Percentiles rank a stretch among this genome's conserved stretches.
These are phyloP conservation scores for Fusarium sp. DNA, from an alignment of 2,329 filamentous ascomycete species.

Conservation along the genomic window DNA sequence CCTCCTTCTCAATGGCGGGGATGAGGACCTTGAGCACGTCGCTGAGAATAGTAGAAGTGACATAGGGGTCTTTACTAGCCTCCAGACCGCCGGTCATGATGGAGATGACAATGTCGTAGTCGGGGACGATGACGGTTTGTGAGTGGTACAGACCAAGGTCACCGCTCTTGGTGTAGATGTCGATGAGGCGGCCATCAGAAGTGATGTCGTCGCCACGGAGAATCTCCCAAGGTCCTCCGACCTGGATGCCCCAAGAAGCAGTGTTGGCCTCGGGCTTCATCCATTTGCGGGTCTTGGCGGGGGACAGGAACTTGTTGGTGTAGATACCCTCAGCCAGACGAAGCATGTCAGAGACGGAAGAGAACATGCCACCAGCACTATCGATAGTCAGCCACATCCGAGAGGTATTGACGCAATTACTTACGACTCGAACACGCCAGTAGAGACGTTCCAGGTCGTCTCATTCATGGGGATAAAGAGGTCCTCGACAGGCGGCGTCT, in stretches of 20 bases:
- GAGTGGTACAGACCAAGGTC: slow-evolving; percentile 60
- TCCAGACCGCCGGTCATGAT: slow-evolving; percentile 57
- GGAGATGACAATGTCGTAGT: slow-evolving; percentile 62
- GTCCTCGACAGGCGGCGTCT: slow-evolving; percentile 50
- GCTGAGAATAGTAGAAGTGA: slow-evolving; percentile 45
- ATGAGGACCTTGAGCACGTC: slow-evolving; percentile 55
- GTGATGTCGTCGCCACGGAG: slow-evolving; percentile 56
- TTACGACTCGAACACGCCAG: slow-evolving; percentile 56
- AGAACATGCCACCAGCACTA: slow-evolving; percentile 60
- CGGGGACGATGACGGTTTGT: slow-evolving; percentile 59
- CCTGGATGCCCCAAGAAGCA: slow-evolving; percentile 54
- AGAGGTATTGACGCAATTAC: slow-evolving; percentile 3
- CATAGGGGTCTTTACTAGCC: slow-evolving; percentile 34
- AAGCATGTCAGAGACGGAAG: slow-evolving; percentile 59
- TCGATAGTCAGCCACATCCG: neutral
- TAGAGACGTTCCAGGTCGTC: slow-evolving; percentile 52
- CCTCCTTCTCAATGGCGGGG: slow-evolving; percentile 60
- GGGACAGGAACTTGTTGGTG: slow-evolving; percentile 58
- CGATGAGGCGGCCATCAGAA: slow-evolving; percentile 58
- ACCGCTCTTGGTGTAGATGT: slow-evolving; percentile 65
- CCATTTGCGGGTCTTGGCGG: slow-evolving; percentile 60
- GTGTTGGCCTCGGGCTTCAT: slow-evolving; percentile 61
- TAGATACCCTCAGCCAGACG: slow-evolving; percentile 61
- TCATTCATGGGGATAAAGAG: slow-evolving; percentile 57
- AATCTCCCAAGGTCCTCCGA: slow-evolving; percentile 67